Evolutionary conservation across 192 early-diverging fungal genomes (phyloP).

Genomic region (Mortierella hygrophila): DNA sequence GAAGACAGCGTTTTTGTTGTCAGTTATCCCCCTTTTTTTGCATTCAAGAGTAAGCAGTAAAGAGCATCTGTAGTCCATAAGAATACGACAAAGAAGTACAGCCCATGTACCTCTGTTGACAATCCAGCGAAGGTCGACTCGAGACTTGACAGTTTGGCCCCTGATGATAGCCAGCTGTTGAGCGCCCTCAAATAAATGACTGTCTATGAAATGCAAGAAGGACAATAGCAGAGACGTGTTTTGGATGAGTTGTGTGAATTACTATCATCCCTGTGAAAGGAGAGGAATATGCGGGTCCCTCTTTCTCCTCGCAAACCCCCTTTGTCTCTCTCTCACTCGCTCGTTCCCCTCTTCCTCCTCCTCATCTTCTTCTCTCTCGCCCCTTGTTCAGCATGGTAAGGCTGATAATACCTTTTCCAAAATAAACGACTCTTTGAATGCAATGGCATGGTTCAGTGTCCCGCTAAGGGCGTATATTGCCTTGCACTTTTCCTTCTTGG

Average conservation of each 20-base stretch:
- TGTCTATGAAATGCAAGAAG: conserved; percentile 21
- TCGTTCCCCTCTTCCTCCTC: background rate
- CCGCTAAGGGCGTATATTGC: conserved; percentile 43
- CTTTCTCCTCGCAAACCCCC: background rate
- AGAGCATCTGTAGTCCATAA: background rate
- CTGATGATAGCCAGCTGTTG: conserved; percentile 18
- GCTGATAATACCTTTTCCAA: conserved; percentile 31
- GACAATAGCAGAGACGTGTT: background rate
- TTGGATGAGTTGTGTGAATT: background rate
- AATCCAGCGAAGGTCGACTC: conserved; percentile 17
- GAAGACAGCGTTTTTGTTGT: background rate
- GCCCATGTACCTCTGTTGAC: conserved; percentile 18
- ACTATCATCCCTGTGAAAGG: background rate
- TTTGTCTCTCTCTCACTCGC: background rate
- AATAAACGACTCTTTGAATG: conserved; percentile 38
- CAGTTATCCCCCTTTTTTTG: background rate
- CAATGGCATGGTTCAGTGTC: conserved; percentile 42
- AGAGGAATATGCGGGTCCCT: background rate
- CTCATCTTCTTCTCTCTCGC: background rate
- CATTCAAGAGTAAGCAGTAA: background rate
- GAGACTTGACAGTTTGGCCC: conserved; percentile 13
- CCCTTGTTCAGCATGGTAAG: background rate
- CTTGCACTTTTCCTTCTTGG: conserved; percentile 43
- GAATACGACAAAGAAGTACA: background rate
- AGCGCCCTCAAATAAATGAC: conserved; percentile 33